phyloP scores from a whole-genome alignment of 768 basidiomycete genomes.

The Macrolepiota albuminosa region DNA sequence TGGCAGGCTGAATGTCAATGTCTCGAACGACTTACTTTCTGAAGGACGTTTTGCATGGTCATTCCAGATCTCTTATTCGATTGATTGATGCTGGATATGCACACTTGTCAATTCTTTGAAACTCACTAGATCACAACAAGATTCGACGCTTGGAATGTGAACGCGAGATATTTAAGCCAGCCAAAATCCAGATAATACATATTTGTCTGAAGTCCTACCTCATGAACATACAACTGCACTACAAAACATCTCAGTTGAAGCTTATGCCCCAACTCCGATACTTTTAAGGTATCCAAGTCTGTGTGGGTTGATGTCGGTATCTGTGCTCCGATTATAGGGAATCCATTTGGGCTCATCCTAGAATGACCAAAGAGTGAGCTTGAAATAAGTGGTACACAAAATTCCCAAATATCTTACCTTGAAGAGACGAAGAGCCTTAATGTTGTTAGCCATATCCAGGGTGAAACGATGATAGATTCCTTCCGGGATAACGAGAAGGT shows the following conservation, averaged over 20 bases:
- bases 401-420: conserved; percentile 44
- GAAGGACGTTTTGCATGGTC: conserved; percentile 22
- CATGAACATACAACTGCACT: conserved; percentile 2
- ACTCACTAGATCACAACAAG: not conserved
- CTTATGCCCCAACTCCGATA: conserved; percentile 38
- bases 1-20: conserved; percentile 24
- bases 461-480: conserved; percentile 97
- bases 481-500: conserved; percentile 82
- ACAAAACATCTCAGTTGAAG: not conserved
- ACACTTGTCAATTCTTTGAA: not conserved
- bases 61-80: conserved; percentile 15
- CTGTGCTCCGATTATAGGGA: conserved; percentile 59
- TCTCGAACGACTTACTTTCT: conserved; percentile 14
- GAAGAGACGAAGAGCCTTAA: conserved; percentile 82
- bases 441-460: conserved; percentile 67
- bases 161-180: not conserved
- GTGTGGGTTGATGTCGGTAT: conserved; percentile 62
- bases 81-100: not conserved
- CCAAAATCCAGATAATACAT: not conserved
- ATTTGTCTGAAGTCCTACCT: not conserved
- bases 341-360: conserved; percentile 93
- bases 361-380: not conserved
- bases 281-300: conserved; percentile 56
- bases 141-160: not conserved
- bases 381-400: not conserved